Conservation (phyloP, 192 early-diverging fungal species). For the Gaertneriomyces semiglobifer region DNA sequence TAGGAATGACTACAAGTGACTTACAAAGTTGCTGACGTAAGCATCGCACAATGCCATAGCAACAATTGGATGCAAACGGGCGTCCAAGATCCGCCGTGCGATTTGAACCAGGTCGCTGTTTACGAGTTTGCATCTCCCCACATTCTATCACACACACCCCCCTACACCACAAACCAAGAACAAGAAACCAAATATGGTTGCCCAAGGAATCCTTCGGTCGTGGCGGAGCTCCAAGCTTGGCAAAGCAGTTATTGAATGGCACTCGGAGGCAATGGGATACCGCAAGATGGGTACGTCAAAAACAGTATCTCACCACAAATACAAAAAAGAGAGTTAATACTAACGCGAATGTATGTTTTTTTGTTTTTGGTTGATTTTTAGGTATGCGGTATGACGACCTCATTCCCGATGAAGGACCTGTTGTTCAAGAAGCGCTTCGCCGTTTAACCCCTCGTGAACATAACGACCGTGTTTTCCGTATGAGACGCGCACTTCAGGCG, state of each 20-base stretch:
- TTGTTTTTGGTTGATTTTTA: no score
- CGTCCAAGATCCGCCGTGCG: no score
- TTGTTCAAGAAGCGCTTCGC: slow-evolving; percentile 77
- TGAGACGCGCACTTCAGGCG: slow-evolving; percentile 72
- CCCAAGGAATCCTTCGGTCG: no score
- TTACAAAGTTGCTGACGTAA: no score
- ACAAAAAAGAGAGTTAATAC: slow-evolving; percentile 13
- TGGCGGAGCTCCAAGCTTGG: slow-evolving; percentile 18
- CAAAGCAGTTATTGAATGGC: slow-evolving; percentile 23
- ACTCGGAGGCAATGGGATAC: slow-evolving; percentile 38
- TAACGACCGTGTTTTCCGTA: slow-evolving; percentile 74
- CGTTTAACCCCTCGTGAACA: slow-evolving; percentile 67
- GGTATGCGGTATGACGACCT: slow-evolving; percentile 91
- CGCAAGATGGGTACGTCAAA: slow-evolving; percentile 35
- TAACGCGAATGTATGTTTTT: slow-evolving; percentile 9
- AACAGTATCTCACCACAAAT: neutral
- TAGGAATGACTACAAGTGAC: no score
- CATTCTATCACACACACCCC: no score
- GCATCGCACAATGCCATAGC: no score
- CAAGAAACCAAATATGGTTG: no score
- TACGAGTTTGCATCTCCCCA: no score
- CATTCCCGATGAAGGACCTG: slow-evolving; percentile 75
- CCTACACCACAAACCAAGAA: no score
- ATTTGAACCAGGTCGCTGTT: no score
- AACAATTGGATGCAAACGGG: no score